Evolutionary conservation across 306 rosid genomes (phyloP).

Genomic region (Adenanthera pavonina): DNA sequence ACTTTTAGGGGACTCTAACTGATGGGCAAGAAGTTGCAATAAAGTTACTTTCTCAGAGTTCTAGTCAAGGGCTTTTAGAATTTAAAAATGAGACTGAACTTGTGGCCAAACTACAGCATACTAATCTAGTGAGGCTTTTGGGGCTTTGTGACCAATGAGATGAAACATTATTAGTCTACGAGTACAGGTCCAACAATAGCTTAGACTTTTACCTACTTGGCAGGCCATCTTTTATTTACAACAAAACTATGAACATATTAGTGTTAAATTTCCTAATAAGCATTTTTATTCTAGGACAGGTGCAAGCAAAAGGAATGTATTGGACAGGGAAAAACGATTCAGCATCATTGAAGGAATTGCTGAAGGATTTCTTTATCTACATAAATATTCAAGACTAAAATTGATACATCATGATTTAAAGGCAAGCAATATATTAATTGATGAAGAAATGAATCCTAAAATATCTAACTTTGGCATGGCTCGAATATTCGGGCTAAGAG

Average conservation of each 20-base stretch:
- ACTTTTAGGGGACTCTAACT: conserved; percentile 37
- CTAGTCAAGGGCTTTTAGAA: conserved; percentile 39
- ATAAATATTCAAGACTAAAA: too few relatives aligned
- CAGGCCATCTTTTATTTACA: conserved; percentile 3
- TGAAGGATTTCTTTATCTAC: too few relatives aligned
- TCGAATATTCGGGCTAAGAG: conserved; percentile 42
- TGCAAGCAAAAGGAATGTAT: too few relatives aligned
- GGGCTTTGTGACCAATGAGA: conserved; percentile 37
- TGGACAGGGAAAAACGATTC: too few relatives aligned
- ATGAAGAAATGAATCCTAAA: too few relatives aligned
- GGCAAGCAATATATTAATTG: too few relatives aligned
- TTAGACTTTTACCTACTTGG: conserved; percentile 47
- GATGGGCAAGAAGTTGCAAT: conserved; percentile 36
- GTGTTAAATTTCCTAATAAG: background rate
- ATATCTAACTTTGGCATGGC: conserved; percentile 65
- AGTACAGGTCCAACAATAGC: conserved; percentile 41
- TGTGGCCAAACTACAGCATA: conserved; percentile 44
- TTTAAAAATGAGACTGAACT: conserved; percentile 41
- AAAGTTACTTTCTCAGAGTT: conserved; percentile 38
- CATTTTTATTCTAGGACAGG: background rate
- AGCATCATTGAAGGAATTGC: too few relatives aligned
- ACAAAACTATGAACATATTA: background rate
- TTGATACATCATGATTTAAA: too few relatives aligned
- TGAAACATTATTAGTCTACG: conserved; percentile 38
- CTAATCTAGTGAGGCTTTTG: conserved; percentile 37